A percentile compares a stretch with the other conserved stretches of the same genome.
phyloP scores from a whole-genome alignment of 2,329 filamentous ascomycete genomes.

The Lasiodiplodia hormozganensis region DNA sequence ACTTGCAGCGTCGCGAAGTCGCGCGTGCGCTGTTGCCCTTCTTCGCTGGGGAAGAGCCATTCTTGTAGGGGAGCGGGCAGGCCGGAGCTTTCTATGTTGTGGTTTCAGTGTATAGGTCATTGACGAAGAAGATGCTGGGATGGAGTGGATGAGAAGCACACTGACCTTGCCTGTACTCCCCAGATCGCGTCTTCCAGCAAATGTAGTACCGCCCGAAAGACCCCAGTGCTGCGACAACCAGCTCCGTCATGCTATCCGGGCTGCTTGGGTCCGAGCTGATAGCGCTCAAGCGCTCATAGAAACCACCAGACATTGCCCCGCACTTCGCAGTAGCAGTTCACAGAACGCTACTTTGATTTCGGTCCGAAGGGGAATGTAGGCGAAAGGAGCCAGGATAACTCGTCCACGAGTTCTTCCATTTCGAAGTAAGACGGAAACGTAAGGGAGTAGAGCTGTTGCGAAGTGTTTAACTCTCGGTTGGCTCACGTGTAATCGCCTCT shows the following conservation, averaged over 20 bases:
- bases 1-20: constrained; percentile 47
- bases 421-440: neutral
- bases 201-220: constrained; percentile 50
- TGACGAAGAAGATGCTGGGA: neutral
- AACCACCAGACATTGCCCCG: constrained; percentile 34
- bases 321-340: constrained; percentile 7
- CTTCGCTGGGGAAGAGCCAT: constrained; percentile 46
- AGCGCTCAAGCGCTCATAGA: constrained; percentile 42
- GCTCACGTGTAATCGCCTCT: constrained; percentile 1
- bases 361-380: constrained; percentile 2
- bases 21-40: constrained; percentile 32
- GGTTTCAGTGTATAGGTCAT: neutral
- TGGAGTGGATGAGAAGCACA: neutral
- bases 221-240: constrained; percentile 48
- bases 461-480: constrained; percentile 17
- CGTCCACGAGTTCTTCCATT: constrained; percentile 8
- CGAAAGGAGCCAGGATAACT: neutral
- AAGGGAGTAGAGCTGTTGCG: neutral
- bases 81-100: constrained; percentile 42
- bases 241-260: constrained; percentile 45
- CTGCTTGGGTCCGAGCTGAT: constrained; percentile 41
- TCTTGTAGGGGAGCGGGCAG: constrained; percentile 41
- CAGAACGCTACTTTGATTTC: constrained; percentile 9
- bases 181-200: constrained; percentile 47
- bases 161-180: constrained; percentile 46